Base-by-base conservation (phyloP, 1,284 basidiomycete genomes). In the Mycena citricolor region DNA sequence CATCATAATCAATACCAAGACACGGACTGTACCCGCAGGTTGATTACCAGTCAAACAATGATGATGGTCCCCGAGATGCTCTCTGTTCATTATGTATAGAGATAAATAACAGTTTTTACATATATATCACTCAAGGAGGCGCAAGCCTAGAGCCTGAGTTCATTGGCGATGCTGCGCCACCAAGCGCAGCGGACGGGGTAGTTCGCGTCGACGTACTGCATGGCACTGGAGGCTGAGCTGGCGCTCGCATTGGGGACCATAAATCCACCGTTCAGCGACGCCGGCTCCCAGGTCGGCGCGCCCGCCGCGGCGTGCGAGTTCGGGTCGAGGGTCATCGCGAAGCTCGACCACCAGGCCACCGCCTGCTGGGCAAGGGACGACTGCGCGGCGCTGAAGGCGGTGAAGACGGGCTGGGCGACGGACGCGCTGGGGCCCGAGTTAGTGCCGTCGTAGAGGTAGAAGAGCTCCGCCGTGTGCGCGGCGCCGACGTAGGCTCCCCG, bases 381-480 rank as follows among this genome's bases (percentile, higher is more conserved):
- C 21, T 54, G 37, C 4, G 42, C 17, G n/a, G 32, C n/a, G 40
- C 22, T 35, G 50, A 52, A 54, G 19, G 21, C 41, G 10, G 46
- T 49, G 46, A 54, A 54, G 2, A 54, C 52, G 21, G 52, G 52
- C 32, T 49, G 49, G 7, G 52, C 52, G 36, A 52, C 52, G 20
- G 39, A 30, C 19, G 52, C 46, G 32, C 49, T 51, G 23, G 52
- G 52, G 19, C 52, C 52, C 7, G 52, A 54, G 38, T 54, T 54
- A n/a, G 52, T 54, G 8, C 52, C 52, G 43, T 54, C 52, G 34
- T 52, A 54, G 12, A 54, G 44, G 34, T 54, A 54, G 41, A 54
- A 54, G 5, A 54, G 49, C 31, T 54, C 52, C 2, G 52, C 17
- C 51, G 52, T 54, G 41, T 54, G 52, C 8, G 52, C 45, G 0